Evolutionary conservation across 139 green algal genomes (phyloP), one percentile per base, ranked within the genome.

Genomic region (Chlorella sp.): DNA sequence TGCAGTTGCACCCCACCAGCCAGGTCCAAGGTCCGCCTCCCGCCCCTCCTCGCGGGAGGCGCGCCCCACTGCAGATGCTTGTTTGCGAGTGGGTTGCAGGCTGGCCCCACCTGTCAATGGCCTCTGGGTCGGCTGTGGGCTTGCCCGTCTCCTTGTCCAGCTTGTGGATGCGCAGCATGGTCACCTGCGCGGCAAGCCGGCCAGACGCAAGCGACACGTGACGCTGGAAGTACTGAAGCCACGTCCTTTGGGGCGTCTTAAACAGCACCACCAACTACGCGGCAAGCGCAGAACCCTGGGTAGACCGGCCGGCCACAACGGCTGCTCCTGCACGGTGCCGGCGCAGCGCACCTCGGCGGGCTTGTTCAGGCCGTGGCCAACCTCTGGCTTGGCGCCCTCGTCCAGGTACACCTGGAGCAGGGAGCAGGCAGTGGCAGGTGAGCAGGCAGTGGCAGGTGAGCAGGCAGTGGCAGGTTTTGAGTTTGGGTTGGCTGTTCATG

Each of bases 291-390:
- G 7, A 11, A 17, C 11, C 8, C 46, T 54, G 46, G 8, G 11
- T 11, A 54, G 7, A 7, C 46, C 46, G 11, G 46, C 46, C 46
- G 46, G 11, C 46, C 11, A 54, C 7, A 54, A 11, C 46, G 11
- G 7, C 8, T 54, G 46, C 46, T 11, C 7, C 46, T 54, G 46
- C 46, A 54, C 46, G 8, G 24, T 24, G 13, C 13, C 51, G 24
- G 51, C 16, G 46, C 46, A 54, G 46, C 51, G 51, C 14, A 60
- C 51, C 77, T 94, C 89, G 8, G 95, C 95, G 0, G 91, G 83
- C 54, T 82, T 90, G 86, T 99, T 99, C 28, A 99, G 91, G 20
- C 94, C 96, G 28, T 92, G 56, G 11, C 96, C 96, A 40, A 94
- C 82, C 17, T 90, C 85, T 20, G 96, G 96, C 90, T 98, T 98